Evolutionary conservation across 306 rosid genomes (phyloP).

Genomic region (Ammopiptanthus mongolicus): DNA sequence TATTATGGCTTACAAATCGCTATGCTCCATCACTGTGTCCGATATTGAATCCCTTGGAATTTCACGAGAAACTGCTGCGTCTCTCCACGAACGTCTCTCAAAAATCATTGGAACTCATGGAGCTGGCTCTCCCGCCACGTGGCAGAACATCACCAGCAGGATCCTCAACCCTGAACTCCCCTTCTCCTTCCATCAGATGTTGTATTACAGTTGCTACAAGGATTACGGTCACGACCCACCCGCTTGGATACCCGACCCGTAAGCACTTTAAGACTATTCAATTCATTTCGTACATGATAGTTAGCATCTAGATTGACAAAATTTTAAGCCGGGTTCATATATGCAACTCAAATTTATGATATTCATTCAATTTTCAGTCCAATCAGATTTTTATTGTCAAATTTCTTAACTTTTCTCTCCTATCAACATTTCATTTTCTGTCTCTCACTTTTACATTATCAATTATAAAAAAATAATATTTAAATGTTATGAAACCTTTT

Average conservation of each 20-base stretch:
- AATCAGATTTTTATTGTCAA: too few species aligned
- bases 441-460: too few species aligned
- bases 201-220: constrained; percentile 64
- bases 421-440: too few species aligned
- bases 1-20: constrained; percentile 45
- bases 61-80: constrained; percentile 28
- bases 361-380: too few species aligned
- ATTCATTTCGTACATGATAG: too few species aligned
- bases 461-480: too few species aligned
- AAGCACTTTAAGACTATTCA: constrained; percentile 1
- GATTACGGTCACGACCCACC: constrained; percentile 82
- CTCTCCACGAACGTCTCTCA: constrained; percentile 44
- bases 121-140: constrained; percentile 54
- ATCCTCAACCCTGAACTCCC: constrained; percentile 71
- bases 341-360: too few species aligned
- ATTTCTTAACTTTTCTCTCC: too few species aligned
- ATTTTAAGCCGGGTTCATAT: too few species aligned
- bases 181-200: constrained; percentile 79
- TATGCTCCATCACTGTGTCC: constrained; percentile 41
- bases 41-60: constrained; percentile 69
- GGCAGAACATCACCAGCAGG: constrained; percentile 52
- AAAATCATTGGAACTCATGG: constrained; percentile 44
- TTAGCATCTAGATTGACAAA: too few species aligned
- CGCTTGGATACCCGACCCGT: constrained; percentile 88
- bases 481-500: too few species aligned